Base-by-base conservation (phyloP, 176 grass and related monocot genomes). In the Secale cereale region DNA sequence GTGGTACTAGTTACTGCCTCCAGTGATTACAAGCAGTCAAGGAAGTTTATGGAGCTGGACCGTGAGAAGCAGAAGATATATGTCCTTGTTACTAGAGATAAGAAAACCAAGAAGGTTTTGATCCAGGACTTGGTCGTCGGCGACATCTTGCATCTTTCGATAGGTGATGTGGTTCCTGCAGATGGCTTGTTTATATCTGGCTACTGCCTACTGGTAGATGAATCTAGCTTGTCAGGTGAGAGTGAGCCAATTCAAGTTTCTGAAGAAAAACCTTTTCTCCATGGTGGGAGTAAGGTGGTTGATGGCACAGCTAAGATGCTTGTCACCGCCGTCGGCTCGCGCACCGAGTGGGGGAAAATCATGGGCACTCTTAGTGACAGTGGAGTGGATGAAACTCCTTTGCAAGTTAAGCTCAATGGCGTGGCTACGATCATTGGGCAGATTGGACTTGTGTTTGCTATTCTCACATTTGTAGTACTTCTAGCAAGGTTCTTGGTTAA, bases 361-460 rank as follows among this genome's bases (percentile, higher is more conserved):
- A 92, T 95, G 95, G 85, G 81, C 16, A 89, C 89, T 17, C 57
- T 98, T 80, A 87, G 82, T 78, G 89, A 85, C n/a, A 89, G 77
- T 73, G 93, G 93, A 35, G 87, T 93, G 65, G 81, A 95, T 59
- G 95, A 98, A 81, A 98, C 95, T 63, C 95, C 95, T 89, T 83
- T 98, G 57, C 95, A 98, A 85, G 89, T 95, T 62, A 98, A 98
- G 85, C 91, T 98, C 30, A 98, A 98, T 87, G 87, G 87, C 10
- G 93, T 98, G 72, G 93, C 91, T 22, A 90, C 87, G 56, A 77
- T 98, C 76, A 93, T 98, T 37, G 93, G 95, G 29, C 64, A 93
- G 88, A 98, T 98, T 28, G 95, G 95, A 40, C 73, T 95, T 68
- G 85, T 82, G 54, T 95, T 98, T 80, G 88, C 95, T 32, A 41